These are phyloP conservation scores for Xylaria cubensis DNA, from an alignment of 495 filamentous ascomycete species.

Conservation along the genomic window DNA sequence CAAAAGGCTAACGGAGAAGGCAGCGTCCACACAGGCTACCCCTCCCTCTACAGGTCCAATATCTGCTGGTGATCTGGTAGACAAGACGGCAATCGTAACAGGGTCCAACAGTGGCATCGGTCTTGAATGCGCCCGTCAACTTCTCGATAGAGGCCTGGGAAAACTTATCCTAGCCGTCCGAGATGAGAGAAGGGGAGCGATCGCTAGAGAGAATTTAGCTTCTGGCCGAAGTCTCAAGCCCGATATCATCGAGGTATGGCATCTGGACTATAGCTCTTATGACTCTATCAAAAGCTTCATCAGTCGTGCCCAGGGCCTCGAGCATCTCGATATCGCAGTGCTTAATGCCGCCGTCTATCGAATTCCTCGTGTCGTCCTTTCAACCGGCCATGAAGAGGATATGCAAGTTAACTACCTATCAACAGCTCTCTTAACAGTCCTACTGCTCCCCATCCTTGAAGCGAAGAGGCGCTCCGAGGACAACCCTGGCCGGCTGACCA, in stretches of 20 bases:
- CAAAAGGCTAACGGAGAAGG: background rate
- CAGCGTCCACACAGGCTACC: background rate
- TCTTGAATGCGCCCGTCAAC: slow-evolving; percentile 53
- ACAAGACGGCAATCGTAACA: slow-evolving; percentile 58
- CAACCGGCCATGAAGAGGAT: slow-evolving; percentile 48
- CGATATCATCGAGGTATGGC: slow-evolving; percentile 55
- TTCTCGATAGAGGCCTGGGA: slow-evolving; percentile 52
- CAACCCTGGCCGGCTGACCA: slow-evolving; percentile 36
- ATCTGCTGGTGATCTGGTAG: slow-evolving; percentile 27
- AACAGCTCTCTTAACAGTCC: slow-evolving; percentile 50
- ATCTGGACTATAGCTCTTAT: slow-evolving; percentile 60
- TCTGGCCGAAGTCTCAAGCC: slow-evolving; percentile 27
- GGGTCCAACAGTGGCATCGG: slow-evolving; percentile 63
- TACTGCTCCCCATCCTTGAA: slow-evolving; percentile 42
- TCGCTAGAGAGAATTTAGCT: slow-evolving; percentile 39
- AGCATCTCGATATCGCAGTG: slow-evolving; percentile 53
- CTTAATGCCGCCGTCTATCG: slow-evolving; percentile 57
- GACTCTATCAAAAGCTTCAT: slow-evolving; percentile 50
- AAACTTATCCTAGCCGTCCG: slow-evolving; percentile 62
- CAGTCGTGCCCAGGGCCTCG: slow-evolving; percentile 42
- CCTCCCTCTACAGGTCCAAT: background rate
- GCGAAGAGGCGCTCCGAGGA: slow-evolving; percentile 33
- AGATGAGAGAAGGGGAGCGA: slow-evolving; percentile 45
- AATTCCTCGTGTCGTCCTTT: slow-evolving; percentile 24
- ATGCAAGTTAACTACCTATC: slow-evolving; percentile 62